phyloP scores from a whole-genome alignment of 176 grass and related monocot species.

The Eleusine indica region DNA sequence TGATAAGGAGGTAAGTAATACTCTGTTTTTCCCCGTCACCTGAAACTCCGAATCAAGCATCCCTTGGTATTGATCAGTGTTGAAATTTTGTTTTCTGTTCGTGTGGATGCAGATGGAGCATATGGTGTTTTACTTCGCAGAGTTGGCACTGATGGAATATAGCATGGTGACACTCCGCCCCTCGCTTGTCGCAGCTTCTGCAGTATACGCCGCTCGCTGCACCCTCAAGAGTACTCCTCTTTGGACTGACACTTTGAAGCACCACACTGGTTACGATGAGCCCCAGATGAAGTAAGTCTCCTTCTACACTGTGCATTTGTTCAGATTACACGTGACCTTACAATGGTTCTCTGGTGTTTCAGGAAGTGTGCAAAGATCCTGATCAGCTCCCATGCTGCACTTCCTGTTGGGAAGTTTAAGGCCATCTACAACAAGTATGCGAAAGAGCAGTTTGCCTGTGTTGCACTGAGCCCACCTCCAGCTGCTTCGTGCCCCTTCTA shows the following conservation, averaged over 20 bases:
- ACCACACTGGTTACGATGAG: conserved; percentile 60
- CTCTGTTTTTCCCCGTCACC: background rate
- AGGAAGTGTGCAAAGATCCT: conserved; percentile 51
- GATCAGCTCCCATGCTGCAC: conserved; percentile 32
- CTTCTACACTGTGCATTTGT: background rate
- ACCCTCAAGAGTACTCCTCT: conserved; percentile 68
- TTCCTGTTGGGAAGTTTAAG: conserved; percentile 44
- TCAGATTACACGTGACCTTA: background rate
- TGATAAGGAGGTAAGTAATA: conserved; percentile 55
- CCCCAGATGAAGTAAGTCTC: conserved; percentile 49
- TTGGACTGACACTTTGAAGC: conserved; percentile 67
- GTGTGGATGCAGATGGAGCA: conserved; percentile 47
- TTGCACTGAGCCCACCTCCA: conserved; percentile 30
- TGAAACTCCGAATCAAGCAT: background rate
- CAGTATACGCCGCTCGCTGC: conserved; percentile 63
- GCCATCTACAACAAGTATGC: conserved; percentile 58
- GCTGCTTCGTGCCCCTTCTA: background rate
- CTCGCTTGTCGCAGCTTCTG: conserved; percentile 56
- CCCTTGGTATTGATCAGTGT: background rate
- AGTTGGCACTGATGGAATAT: conserved; percentile 68
- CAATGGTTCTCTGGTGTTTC: background rate
- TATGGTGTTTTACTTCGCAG: conserved; percentile 64
- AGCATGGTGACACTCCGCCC: conserved; percentile 35
- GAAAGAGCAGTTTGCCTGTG: conserved; percentile 33
- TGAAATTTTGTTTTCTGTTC: background rate